Evolutionary conservation across 2,329 filamentous ascomycete genomes (phyloP).

Genomic region (Talaromyces sp.): DNA sequence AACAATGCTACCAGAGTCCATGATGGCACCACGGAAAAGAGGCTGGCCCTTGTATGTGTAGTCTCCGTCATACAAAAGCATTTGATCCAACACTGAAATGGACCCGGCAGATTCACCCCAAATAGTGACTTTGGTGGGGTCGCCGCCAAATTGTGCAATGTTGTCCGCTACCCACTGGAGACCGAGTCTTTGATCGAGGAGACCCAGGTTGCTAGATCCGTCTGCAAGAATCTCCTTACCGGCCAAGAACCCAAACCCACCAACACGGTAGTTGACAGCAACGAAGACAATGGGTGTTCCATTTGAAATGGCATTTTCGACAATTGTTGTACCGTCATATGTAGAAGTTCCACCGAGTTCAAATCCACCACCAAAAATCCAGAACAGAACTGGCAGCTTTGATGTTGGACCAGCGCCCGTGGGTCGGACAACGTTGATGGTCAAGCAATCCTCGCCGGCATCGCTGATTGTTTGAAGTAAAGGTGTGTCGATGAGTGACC

Average conservation of each 20-base stretch:
- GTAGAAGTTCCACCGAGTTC: slow-evolving; percentile 47
- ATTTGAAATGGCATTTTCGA: slow-evolving; percentile 40
- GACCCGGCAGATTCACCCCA: slow-evolving; percentile 71
- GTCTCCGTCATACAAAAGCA: slow-evolving; percentile 69
- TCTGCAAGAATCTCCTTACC: slow-evolving; percentile 66
- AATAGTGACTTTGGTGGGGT: slow-evolving; percentile 73
- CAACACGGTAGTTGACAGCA: slow-evolving; percentile 73
- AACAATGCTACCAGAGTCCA: slow-evolving; percentile 67
- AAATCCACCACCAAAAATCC: slow-evolving; percentile 65
- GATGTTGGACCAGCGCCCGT: slow-evolving; percentile 52
- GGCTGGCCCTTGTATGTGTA: slow-evolving; percentile 70
- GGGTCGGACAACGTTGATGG: slow-evolving; percentile 59
- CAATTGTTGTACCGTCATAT: slow-evolving; percentile 36
- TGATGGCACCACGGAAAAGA: slow-evolving; percentile 73
- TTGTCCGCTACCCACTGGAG: slow-evolving; percentile 76
- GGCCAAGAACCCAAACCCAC: slow-evolving; percentile 70
- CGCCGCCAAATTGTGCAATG: slow-evolving; percentile 73
- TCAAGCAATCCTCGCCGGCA: slow-evolving; percentile 63
- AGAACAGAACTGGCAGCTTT: slow-evolving; percentile 65
- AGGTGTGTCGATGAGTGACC: slow-evolving; percentile 53
- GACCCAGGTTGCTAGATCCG: slow-evolving; percentile 66
- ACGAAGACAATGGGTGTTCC: slow-evolving; percentile 70
- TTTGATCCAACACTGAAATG: slow-evolving; percentile 74
- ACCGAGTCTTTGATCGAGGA: slow-evolving; percentile 69
- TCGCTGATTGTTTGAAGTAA: slow-evolving; percentile 56